A percentile compares a stretch with the other conserved stretches of the same genome.
Conservation (phyloP, 768 basidiomycete species). For the Daedaleopsis nitida region DNA sequence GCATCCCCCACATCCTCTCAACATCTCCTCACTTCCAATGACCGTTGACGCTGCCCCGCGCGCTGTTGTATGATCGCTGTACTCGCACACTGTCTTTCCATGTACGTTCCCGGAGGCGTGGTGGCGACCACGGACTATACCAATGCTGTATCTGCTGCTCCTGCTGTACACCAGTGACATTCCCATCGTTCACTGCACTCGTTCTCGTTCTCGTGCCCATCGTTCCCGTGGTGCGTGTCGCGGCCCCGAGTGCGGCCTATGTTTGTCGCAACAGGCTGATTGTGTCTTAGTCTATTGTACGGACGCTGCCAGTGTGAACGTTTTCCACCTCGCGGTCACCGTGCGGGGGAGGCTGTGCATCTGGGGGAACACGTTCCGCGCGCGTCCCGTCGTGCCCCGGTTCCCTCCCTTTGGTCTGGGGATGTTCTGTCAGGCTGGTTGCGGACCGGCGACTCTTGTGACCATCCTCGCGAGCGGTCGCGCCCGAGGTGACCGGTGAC, state of each 20-base stretch:
- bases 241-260: too few relatives aligned
- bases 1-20: too few relatives aligned
- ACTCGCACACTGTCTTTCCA: not conserved
- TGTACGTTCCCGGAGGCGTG: slow-evolving; percentile 8
- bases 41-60: not conserved
- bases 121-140: slow-evolving; percentile 12
- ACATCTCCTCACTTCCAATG: too few relatives aligned
- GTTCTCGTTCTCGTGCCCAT: too few relatives aligned
- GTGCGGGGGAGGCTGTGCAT: not conserved
- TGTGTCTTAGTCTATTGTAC: not conserved
- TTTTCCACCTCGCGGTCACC: not conserved
- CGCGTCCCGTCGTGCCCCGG: slow-evolving; percentile 7
- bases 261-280: too few relatives aligned
- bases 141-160: not conserved
- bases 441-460: slow-evolving; percentile 12
- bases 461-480: slow-evolving; percentile 5
- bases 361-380: not conserved
- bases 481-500: not conserved
- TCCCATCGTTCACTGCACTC: slow-evolving; percentile 4
- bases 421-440: not conserved
- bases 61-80: slow-evolving; percentile 15
- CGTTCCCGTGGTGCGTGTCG: too few relatives aligned
- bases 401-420: slow-evolving; percentile 4
- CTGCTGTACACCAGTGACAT: not conserved
- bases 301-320: not conserved